Evolutionary conservation across 2,329 filamentous ascomycete genomes (phyloP), one percentile per base, ranked within the genome.

Genomic region (Xylariomycetidae sp.): DNA sequence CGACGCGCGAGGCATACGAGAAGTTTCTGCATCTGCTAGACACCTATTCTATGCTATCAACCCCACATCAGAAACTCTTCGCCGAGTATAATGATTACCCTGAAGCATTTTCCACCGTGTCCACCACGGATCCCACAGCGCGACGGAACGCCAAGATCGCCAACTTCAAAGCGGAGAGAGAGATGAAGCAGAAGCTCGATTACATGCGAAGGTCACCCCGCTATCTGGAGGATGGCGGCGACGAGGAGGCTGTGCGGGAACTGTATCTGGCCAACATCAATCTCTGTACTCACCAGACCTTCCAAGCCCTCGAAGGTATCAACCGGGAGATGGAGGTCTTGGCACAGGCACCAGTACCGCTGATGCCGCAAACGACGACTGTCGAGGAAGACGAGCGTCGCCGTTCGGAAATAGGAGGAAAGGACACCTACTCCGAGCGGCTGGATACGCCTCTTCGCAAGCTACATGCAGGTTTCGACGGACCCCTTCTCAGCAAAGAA

Each of bases 271-370:
- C 88, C 1, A 79, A 86, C 46, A 65, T 95, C 26, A 67, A 74
- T 13, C 79, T 88, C 43, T 77, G 74, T 50, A 74, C 81, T 3
- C 86, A 95, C 58, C 77, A 84, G 54, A 72, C 88, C 5, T 93
- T 96, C 50, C 84, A 92, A 54, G 74, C 80, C 0, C 73, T 98
- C n/a, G 92, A 96, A 58, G 77, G 85, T 13, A 71, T 95, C 37
- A 85, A 83, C 25, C 82, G 86, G 47, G 92, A 98, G 62, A 59
- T 87, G 36, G 79, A 89, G 38, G 83, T 98, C 45, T 69, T 98
- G 12, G 79, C 82, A 2, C 72, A 81, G 48, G 85, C 85, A 23
- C 85, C 84, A 32, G 70, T 56, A 49, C 72, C 59, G 19, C 60
- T 52, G 43, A 57, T 48, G 43, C 61, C 45, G 46, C 65, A 41